Percentiles rank a stretch among this genome's conserved stretches.
These are phyloP conservation scores for Pyrus pyrifolia DNA, from an alignment of 306 rosid genomes.

Conservation along the genomic window DNA sequence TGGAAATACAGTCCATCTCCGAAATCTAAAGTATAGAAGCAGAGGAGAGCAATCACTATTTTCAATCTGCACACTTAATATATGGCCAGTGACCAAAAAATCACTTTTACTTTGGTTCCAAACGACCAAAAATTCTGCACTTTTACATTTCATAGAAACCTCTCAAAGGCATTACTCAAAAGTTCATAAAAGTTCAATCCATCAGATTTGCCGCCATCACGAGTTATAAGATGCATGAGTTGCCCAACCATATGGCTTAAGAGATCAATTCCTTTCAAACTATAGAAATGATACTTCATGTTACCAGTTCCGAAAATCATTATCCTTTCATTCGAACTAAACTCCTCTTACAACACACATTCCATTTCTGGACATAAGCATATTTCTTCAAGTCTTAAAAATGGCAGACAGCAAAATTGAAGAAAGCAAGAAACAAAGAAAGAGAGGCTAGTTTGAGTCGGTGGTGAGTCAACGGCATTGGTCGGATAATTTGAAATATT, in stretches of 20 bases:
- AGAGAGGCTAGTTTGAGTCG: constrained; percentile 31
- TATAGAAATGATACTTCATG: neutral
- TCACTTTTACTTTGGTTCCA: neutral
- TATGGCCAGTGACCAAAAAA: neutral
- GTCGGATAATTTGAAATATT: too few relatives aligned
- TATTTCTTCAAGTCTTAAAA: neutral
- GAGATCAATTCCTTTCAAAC: neutral
- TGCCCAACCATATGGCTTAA: neutral
- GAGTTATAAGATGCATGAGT: neutral
- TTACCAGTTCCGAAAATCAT: neutral
- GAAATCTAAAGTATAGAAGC: too few relatives aligned
- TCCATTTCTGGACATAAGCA: neutral
- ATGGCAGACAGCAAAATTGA: neutral
- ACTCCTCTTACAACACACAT: neutral
- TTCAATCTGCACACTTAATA: too few relatives aligned
- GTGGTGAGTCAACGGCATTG: constrained; percentile 37
- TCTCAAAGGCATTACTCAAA: neutral
- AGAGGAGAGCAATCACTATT: too few relatives aligned
- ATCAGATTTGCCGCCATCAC: neutral
- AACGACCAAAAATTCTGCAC: neutral
- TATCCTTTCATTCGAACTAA: neutral
- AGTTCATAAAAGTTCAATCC: neutral
- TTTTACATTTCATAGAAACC: neutral
- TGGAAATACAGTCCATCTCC: too few relatives aligned
- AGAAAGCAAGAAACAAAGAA: neutral